These are phyloP conservation scores for Aspergillus quadrilineatus DNA, from an alignment of 2,329 filamentous ascomycete species.

Conservation along the genomic window DNA sequence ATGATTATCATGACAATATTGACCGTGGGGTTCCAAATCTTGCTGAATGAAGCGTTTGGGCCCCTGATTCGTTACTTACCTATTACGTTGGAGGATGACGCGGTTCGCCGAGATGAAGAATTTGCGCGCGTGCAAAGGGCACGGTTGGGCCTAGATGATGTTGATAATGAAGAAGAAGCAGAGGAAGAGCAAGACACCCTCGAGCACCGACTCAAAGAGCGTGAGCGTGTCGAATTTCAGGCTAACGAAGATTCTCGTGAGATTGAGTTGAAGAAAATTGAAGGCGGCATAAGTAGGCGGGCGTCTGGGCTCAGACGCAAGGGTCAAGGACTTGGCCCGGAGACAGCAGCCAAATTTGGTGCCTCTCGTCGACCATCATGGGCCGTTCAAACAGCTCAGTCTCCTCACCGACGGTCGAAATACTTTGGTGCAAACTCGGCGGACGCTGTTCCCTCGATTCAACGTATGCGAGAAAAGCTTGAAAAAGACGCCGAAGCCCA, in stretches of 20 bases:
- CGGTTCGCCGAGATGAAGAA: conserved; percentile 82
- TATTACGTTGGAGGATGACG: conserved; percentile 93
- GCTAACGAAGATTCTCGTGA: conserved; percentile 46
- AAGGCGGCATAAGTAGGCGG: conserved; percentile 24
- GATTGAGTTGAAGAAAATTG: conserved; percentile 47
- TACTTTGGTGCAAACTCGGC: conserved; percentile 41
- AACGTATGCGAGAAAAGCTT: conserved; percentile 38
- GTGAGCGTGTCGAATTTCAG: conserved; percentile 41
- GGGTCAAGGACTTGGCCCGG: conserved; percentile 16
- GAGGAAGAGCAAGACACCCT: conserved; percentile 44
- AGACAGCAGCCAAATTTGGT: conserved; percentile 25
- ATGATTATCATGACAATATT: conserved; percentile 76
- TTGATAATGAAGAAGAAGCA: conserved; percentile 28
- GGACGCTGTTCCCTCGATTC: conserved; percentile 31
- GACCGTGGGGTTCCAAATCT: conserved; percentile 73
- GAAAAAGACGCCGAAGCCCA: conserved; percentile 67
- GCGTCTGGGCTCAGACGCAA: conserved; percentile 3
- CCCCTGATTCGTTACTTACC: conserved; percentile 87
- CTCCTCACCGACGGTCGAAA: conserved; percentile 40
- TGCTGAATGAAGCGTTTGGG: conserved; percentile 79
- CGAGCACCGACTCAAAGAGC: conserved; percentile 47
- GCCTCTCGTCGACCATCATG: conserved; percentile 42
- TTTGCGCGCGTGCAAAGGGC: conserved; percentile 77
- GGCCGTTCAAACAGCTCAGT: conserved; percentile 38
- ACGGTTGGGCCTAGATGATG: conserved; percentile 61